phyloP scores from a whole-genome alignment of 345 rosid species.

The Eucalyptus virginea region DNA sequence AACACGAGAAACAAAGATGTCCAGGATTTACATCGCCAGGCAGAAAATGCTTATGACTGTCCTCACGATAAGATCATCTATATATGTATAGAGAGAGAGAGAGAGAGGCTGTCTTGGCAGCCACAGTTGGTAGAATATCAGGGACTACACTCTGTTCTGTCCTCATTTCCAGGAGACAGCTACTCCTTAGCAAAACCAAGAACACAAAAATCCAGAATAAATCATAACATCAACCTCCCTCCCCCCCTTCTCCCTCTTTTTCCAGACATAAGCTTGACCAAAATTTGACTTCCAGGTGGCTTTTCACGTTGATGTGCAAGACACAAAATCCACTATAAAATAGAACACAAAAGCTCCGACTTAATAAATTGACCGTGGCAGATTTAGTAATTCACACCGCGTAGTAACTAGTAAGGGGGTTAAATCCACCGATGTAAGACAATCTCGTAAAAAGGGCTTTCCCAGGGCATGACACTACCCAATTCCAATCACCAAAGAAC shows the following conservation, averaged over 20 bases:
- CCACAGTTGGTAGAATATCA: too few species aligned
- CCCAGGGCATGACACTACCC: not conserved
- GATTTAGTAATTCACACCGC: not conserved
- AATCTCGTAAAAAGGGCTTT: not conserved
- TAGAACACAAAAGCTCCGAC: not conserved
- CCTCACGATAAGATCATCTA: too few species aligned
- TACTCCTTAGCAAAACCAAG: not conserved
- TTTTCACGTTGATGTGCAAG: not conserved
- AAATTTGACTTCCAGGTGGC: not conserved
- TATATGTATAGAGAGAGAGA: too few species aligned
- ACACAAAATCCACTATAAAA: not conserved
- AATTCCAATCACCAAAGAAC: not conserved
- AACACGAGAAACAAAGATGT: too few species aligned
- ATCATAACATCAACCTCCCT: not conserved
- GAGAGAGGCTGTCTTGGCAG: too few species aligned
- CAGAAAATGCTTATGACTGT: too few species aligned
- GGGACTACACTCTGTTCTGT: not conserved
- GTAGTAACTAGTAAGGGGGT: not conserved
- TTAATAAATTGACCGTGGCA: not conserved
- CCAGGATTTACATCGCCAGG: too few species aligned
- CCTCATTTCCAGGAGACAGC: not conserved
- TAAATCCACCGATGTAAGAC: not conserved
- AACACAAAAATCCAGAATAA: not conserved
- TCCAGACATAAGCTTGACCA: not conserved
- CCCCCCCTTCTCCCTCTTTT: too few species aligned